These are phyloP conservation scores for Phaeophleospora eucalypticola DNA, from an alignment of 2,329 filamentous ascomycete species.

Conservation along the genomic window DNA sequence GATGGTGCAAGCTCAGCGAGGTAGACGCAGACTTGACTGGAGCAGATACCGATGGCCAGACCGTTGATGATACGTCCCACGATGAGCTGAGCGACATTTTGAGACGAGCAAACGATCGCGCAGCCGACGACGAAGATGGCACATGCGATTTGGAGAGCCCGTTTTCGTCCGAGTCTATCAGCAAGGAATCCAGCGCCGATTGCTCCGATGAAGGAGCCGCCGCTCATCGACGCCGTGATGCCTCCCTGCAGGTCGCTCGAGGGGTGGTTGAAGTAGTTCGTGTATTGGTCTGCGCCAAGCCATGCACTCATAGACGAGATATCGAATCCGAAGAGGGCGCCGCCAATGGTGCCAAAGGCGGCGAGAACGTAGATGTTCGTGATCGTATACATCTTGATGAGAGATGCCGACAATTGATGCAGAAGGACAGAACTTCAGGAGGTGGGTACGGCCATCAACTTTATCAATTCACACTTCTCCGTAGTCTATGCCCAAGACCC, in stretches of 20 bases:
- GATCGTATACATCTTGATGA: constrained; percentile 28
- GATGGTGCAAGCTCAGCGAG: constrained; percentile 59
- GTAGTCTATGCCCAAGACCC: neutral
- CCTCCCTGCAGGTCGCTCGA: constrained; percentile 56
- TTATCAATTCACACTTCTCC: neutral
- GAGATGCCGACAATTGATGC: neutral
- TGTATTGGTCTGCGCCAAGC: constrained; percentile 62
- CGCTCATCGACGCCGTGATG: constrained; percentile 66
- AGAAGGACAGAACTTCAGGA: neutral
- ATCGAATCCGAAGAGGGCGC: constrained; percentile 66
- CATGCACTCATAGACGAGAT: constrained; percentile 64
- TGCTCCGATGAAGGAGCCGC: constrained; percentile 63
- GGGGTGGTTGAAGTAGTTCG: constrained; percentile 64
- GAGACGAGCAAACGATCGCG: constrained; percentile 58
- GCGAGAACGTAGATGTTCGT: constrained; percentile 54
- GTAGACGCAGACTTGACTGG: constrained; percentile 61
- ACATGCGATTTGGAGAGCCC: constrained; percentile 49
- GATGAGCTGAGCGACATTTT: constrained; percentile 65
- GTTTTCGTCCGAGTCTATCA: constrained; percentile 52
- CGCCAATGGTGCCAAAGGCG: constrained; percentile 57
- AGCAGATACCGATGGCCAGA: constrained; percentile 67
- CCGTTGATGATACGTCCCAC: constrained; percentile 66
- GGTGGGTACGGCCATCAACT: neutral
- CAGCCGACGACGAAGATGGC: constrained; percentile 49
- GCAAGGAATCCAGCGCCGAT: constrained; percentile 55